These are phyloP conservation scores for Escallonia rubra DNA, from an alignment of 129 eudicot genomes.

Conservation along the genomic window DNA sequence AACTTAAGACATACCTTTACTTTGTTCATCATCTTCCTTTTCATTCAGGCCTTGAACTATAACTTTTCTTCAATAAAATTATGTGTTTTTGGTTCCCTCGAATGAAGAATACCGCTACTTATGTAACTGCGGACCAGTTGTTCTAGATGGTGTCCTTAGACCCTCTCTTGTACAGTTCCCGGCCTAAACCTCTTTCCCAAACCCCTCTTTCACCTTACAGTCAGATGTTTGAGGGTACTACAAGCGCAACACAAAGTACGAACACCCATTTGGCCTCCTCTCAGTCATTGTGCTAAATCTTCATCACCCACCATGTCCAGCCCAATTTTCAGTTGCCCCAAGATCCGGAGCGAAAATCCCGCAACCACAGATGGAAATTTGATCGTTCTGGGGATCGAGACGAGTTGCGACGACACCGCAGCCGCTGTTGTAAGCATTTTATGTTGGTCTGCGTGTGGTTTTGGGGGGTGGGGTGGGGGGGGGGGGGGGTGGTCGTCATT, in stretches of 20 bases:
- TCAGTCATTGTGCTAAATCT: constrained; percentile 5
- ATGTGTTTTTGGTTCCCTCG: too few species aligned
- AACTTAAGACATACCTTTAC: too few species aligned
- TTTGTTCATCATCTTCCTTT: too few species aligned
- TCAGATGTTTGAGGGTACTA: constrained; percentile 18
- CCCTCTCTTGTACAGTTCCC: constrained; percentile 39
- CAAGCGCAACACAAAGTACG: constrained; percentile 5
- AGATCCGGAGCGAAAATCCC: constrained; percentile 8
- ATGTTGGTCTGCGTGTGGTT: neutral
- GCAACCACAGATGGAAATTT: constrained; percentile 29
- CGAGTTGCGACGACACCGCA: constrained; percentile 92
- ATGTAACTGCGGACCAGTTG: too few species aligned
- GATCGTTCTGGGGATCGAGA: constrained; percentile 86
- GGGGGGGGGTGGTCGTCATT: neutral
- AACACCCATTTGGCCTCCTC: constrained; percentile 6
- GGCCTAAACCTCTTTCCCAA: constrained; percentile 46
- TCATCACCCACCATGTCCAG: constrained; percentile 16
- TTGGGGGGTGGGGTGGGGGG: neutral
- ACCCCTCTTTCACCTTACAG: constrained; percentile 12
- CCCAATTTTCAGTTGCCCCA: constrained; percentile 13
- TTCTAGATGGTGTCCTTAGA: constrained; percentile 40
- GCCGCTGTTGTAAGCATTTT: constrained; percentile 79
- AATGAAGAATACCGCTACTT: too few species aligned
- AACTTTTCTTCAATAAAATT: too few species aligned
- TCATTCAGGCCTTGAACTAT: too few species aligned